Conservation (phyloP, 208 protist species). For the Trypanosoma melophagium region DNA sequence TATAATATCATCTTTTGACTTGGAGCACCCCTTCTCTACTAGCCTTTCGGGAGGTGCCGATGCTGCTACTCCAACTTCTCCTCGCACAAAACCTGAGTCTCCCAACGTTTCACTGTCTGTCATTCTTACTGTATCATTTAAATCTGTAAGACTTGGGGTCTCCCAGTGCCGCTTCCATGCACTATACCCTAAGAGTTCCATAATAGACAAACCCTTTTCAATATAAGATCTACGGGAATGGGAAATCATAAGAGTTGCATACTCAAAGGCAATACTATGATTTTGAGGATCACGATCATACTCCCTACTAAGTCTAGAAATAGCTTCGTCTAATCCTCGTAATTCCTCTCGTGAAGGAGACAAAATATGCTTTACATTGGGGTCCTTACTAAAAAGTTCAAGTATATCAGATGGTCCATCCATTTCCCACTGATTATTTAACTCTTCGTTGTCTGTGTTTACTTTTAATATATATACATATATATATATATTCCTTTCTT, state of each 20-base stretch:
- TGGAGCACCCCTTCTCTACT: slow-evolving; percentile 7
- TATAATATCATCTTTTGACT: slow-evolving; percentile 12
- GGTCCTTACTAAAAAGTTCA: slow-evolving; percentile 51
- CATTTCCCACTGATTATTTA: slow-evolving; percentile 5
- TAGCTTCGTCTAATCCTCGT: slow-evolving; percentile 42
- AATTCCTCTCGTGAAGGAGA: slow-evolving; percentile 54
- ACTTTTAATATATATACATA: background rate
- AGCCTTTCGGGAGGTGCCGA: slow-evolving; percentile 29
- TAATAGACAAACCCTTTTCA: slow-evolving; percentile 63
- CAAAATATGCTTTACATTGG: slow-evolving; percentile 42
- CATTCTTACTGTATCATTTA: background rate
- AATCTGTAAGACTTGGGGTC: background rate
- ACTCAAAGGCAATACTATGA: slow-evolving; percentile 47
- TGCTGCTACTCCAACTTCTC: slow-evolving; percentile 18
- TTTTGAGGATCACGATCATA: slow-evolving; percentile 36
- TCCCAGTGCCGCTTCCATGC: slow-evolving; percentile 53
- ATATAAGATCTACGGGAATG: slow-evolving; percentile 53
- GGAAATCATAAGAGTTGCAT: slow-evolving; percentile 63
- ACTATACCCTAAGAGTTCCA: slow-evolving; percentile 61
- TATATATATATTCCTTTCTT: slow-evolving; percentile 6
- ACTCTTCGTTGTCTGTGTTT: background rate
- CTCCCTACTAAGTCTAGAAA: slow-evolving; percentile 36
- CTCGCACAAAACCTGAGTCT: slow-evolving; percentile 13
- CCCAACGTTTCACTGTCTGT: slow-evolving; percentile 3
- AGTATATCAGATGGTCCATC: slow-evolving; percentile 15